These are phyloP conservation scores for Eimeria zaria DNA, from an alignment of 169 alveolate species.

Conservation along the genomic window DNA sequence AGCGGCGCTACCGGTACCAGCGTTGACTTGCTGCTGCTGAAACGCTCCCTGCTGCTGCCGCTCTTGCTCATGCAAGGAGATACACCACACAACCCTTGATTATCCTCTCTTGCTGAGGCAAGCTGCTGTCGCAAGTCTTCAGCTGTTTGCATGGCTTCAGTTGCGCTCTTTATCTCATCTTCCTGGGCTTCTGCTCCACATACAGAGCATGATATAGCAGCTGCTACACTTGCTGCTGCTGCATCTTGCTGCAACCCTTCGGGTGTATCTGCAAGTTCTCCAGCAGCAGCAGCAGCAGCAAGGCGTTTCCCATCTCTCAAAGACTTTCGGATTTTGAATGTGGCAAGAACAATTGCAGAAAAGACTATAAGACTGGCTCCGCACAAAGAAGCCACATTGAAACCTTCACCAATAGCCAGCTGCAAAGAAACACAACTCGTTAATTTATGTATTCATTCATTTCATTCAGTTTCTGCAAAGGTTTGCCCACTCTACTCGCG, in stretches of 20 bases:
- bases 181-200: background rate
- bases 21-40: slow-evolving; percentile 14
- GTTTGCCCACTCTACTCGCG: too few relatives aligned
- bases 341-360: slow-evolving; percentile 30
- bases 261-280: background rate
- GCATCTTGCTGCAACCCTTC: background rate
- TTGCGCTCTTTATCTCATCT: background rate
- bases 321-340: background rate
- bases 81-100: background rate
- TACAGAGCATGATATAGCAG: background rate
- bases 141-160: background rate
- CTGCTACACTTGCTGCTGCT: slow-evolving; percentile 26
- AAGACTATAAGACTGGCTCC: slow-evolving; percentile 48
- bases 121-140: slow-evolving; percentile 7
- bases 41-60: slow-evolving; percentile 3
- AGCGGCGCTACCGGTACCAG: background rate
- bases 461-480: too few relatives aligned
- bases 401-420: slow-evolving; percentile 60
- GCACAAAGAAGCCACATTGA: slow-evolving; percentile 47
- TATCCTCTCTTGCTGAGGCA: background rate
- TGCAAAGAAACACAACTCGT: background rate
- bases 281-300: slow-evolving; percentile 11
- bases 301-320: background rate
- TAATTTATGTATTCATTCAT: too few relatives aligned
- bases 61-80: slow-evolving; percentile 32